Percentiles rank a stretch among this genome's conserved stretches.
Evolutionary conservation across 1,284 basidiomycete species (phyloP).

Genomic region (Trichosporon ovoides): DNA sequence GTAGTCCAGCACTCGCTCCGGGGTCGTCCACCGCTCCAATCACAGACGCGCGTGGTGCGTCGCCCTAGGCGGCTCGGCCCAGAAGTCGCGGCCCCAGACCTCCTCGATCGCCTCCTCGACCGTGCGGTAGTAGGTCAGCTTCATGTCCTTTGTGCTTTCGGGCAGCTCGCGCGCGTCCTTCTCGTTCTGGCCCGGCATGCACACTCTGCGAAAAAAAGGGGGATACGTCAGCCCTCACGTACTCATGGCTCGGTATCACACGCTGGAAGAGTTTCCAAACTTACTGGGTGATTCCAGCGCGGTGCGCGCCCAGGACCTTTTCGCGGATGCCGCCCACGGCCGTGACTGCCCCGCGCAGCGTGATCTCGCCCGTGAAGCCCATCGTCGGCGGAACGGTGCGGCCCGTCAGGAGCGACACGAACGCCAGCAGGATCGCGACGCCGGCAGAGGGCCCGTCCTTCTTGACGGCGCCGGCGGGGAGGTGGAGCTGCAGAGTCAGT

Average conservation of each 20-base stretch:
- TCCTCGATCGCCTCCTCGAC: constrained; percentile 37
- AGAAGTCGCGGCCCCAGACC: constrained; percentile 33
- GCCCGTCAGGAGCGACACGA: constrained; percentile 79
- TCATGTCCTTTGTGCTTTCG: constrained; percentile 78
- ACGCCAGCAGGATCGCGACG: constrained; percentile 79
- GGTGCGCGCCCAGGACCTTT: constrained; percentile 86
- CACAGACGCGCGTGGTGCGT: constrained; percentile 7
- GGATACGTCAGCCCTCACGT: no score
- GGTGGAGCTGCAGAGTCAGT: constrained; percentile 75
- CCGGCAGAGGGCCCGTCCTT: constrained; percentile 96
- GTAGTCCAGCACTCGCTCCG: background rate
- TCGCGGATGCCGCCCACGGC: constrained; percentile 90
- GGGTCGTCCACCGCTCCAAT: background rate
- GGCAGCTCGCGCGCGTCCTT: constrained; percentile 89
- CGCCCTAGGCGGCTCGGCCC: constrained; percentile 3
- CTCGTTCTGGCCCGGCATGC: constrained; percentile 75
- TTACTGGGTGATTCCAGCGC: constrained; percentile 76
- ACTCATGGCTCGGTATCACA: no score
- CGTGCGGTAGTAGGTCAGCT: constrained; percentile 59
- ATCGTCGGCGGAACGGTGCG: constrained; percentile 72
- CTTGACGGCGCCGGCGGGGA: constrained; percentile 89
- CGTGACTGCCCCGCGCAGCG: constrained; percentile 80
- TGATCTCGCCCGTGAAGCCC: constrained; percentile 92
- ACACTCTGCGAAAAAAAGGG: no score
- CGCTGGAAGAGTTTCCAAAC: constrained; percentile 6